Percentiles rank a stretch among this genome's conserved stretches.
Evolutionary conservation across 2,329 filamentous ascomycete genomes (phyloP).

Genomic region (Phialemoniopsis sp.): DNA sequence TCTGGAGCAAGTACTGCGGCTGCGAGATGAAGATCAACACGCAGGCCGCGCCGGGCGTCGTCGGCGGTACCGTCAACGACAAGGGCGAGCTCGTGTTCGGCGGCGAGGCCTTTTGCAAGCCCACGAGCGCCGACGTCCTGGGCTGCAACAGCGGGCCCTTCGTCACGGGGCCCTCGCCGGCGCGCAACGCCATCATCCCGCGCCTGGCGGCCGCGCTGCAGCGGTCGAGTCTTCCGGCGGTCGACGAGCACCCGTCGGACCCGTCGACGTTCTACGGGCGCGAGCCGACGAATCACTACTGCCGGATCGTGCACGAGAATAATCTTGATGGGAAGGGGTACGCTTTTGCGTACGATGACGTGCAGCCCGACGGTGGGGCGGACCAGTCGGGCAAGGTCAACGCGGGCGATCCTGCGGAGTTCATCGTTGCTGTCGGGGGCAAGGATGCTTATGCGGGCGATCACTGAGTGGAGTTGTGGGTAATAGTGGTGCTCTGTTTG

Average conservation of each 20-base stretch:
- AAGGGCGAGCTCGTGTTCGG: slow-evolving; percentile 30
- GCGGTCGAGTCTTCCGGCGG: slow-evolving; percentile 44
- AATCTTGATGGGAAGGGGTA: slow-evolving; percentile 54
- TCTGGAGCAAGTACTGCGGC: slow-evolving; percentile 31
- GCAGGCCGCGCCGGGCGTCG: slow-evolving; percentile 52
- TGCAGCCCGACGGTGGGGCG: slow-evolving; percentile 41
- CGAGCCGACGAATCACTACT: slow-evolving; percentile 52
- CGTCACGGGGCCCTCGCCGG: slow-evolving; percentile 30
- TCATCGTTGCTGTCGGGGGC: slow-evolving; percentile 48
- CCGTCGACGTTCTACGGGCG: slow-evolving; percentile 29
- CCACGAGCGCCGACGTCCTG: slow-evolving; percentile 60
- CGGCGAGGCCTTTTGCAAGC: slow-evolving; percentile 45
- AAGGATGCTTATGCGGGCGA: slow-evolving; percentile 18
- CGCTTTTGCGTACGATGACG: slow-evolving; percentile 59
- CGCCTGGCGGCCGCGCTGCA: slow-evolving; percentile 43
- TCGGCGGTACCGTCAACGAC: slow-evolving; percentile 43
- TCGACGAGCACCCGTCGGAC: slow-evolving; percentile 31
- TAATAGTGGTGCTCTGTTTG: too few species aligned
- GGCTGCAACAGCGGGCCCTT: slow-evolving; percentile 63
- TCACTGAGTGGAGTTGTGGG: neutral
- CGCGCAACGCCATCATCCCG: slow-evolving; percentile 40
- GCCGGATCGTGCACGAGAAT: slow-evolving; percentile 49
- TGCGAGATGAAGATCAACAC: slow-evolving; percentile 56
- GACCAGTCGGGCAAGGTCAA: slow-evolving; percentile 54
- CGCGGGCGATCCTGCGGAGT: slow-evolving; percentile 41